These are phyloP conservation scores for Hibiscus mutabilis DNA, from an alignment of 345 rosid genomes.

Conservation along the genomic window DNA sequence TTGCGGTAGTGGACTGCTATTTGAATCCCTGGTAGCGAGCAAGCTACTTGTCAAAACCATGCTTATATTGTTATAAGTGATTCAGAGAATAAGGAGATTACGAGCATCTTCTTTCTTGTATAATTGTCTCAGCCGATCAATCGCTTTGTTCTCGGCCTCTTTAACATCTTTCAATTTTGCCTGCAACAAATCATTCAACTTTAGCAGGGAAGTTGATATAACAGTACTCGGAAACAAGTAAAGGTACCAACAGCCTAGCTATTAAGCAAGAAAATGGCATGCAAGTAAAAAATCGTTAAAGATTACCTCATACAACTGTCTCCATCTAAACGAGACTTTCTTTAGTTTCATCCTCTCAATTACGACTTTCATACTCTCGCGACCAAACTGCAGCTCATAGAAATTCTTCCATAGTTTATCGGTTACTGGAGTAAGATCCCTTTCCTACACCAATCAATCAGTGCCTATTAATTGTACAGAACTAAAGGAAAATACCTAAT, in stretches of 20 bases:
- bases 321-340: constrained; percentile 58
- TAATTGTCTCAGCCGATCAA: constrained; percentile 44
- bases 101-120: constrained; percentile 72
- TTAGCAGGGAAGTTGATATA: neutral
- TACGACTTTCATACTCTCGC: constrained; percentile 24
- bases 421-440: constrained; percentile 78
- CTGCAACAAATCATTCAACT: constrained; percentile 28
- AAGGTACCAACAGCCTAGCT: neutral
- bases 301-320: constrained; percentile 56
- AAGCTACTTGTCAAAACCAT: neutral
- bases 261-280: neutral
- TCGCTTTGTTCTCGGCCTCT: constrained; percentile 40
- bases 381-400: constrained; percentile 54
- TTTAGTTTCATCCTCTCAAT: constrained; percentile 52
- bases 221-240: neutral
- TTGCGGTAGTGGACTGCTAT: too few species aligned
- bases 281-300: neutral
- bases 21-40: too few species aligned
- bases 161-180: constrained; percentile 44
- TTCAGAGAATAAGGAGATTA: constrained; percentile 30
- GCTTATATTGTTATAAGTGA: neutral
- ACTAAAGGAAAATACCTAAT: neutral
- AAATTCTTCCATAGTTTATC: constrained; percentile 72
- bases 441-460: constrained; percentile 39
- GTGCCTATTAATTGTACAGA: neutral